Evolutionary conservation across 2,329 filamentous ascomycete species (phyloP), one percentile per base, ranked within the genome.

Genomic region (Aphanoascus verrucosus): DNA sequence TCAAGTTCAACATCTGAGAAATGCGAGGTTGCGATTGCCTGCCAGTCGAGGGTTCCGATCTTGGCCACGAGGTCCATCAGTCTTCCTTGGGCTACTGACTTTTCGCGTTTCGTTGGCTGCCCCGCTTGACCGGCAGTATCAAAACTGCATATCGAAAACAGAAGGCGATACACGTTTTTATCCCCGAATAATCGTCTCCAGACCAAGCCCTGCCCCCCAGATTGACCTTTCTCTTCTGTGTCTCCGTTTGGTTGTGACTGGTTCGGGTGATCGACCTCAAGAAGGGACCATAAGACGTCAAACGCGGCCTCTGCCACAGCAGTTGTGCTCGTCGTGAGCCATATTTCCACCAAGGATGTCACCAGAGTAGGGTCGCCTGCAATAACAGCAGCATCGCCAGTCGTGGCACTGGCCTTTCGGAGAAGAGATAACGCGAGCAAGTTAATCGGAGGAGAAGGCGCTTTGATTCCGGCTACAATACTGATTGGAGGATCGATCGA

Each of bases 101-200:
- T 79, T 53, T 79, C 72, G 50, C 72, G 72, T 59, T 75, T 77
- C 58, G 68, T 73, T 14, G 77, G 61, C 48, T 66, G 64, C 32
- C 60, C 64, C 28, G 71, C 61, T 31, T 66, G 58, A n/a, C 65
- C 65, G 43, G 63, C 58, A 8, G 60, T 61, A 7, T 66, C 66
- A 41, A 76, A 65, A 56, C 74, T 77, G 60, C 77, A 81, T 49
- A 76, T 69, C 31, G 75, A 73, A 65, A 80, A 84, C 32, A 83
- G 69, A 6, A 75, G 67, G 1, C 69, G 70, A 59, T 82, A 82
- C 5, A 83, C 74, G 60, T 82, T 74, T 55, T 72, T 74, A 57
- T 84, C 81, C 1, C 74, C 72, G 60, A 84, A 83, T 0, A 84
- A 59, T 15, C 81, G 75, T 61, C 79, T 76, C 81, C 80, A 83